A percentile compares a stretch with the other conserved stretches of the same genome.
Conservation (phyloP, 2,329 filamentous ascomycete genomes). For the Davidsoniella eucalypti region DNA sequence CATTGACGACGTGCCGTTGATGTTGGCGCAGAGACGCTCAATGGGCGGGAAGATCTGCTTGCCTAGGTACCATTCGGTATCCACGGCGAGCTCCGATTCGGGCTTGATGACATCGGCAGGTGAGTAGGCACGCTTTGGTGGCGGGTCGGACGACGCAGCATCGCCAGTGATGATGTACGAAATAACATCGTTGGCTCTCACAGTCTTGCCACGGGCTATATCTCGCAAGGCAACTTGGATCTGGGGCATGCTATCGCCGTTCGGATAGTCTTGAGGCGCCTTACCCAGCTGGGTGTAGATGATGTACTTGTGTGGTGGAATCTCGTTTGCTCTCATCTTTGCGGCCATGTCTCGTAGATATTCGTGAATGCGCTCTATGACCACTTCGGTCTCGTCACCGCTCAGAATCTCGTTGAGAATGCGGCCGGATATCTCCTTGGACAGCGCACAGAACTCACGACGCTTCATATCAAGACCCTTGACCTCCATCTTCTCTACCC, state of each 20-base stretch:
- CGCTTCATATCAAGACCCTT: conserved; percentile 97
- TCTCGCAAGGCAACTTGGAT: conserved; percentile 89
- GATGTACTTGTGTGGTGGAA: conserved; percentile 77
- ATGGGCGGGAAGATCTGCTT: conserved; percentile 98
- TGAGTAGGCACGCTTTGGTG: conserved; percentile 78
- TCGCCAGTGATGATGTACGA: conserved; percentile 84
- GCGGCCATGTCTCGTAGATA: conserved; percentile 70
- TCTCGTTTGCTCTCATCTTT: conserved; percentile 67
- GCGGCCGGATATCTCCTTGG: conserved; percentile 82
- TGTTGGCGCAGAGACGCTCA: conserved; percentile 92
- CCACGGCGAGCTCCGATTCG: conserved; percentile 60
- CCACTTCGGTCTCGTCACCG: conserved; percentile 76
- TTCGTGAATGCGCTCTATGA: conserved; percentile 81
- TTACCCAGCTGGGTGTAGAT: conserved; percentile 98
- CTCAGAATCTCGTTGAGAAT: conserved; percentile 90
- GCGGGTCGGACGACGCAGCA: conserved; percentile 42
- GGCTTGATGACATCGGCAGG: conserved; percentile 70
- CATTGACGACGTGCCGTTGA: conserved; percentile 77
- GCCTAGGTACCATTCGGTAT: conserved; percentile 95
- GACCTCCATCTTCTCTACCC: conserved; percentile 86
- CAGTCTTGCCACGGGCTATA: conserved; percentile 66
- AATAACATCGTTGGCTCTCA: conserved; percentile 91
- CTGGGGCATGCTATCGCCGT: conserved; percentile 87
- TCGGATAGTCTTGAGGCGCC: conserved; percentile 81
- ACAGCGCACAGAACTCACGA: conserved; percentile 88